Evolutionary conservation across 1,284 basidiomycete genomes (phyloP), one percentile per base, ranked within the genome.

Genomic region (Waitea zeae): DNA sequence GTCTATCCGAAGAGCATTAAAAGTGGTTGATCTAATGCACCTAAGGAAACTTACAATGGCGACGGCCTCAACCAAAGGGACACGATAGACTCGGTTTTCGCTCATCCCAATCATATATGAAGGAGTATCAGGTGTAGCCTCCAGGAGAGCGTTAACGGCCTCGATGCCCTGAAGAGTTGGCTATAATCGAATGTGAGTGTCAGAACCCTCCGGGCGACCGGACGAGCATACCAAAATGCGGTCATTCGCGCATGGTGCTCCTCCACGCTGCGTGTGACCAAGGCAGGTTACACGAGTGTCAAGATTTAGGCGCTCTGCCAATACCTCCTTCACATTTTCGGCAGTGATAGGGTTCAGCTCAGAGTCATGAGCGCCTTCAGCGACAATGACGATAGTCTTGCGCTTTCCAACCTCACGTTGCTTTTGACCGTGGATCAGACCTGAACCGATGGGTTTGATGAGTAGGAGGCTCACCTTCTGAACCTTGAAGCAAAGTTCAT

Each of bases 221-320:
- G 19, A 18, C 14, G 30, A 14, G 47, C 69, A 47, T 46, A 87
- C 92, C 54, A 97, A 50, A 45, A 96, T 86, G 28, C 95, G 77
- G 54, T 99, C 93, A 45, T 72, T 76, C 1, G 93, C 92, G 46
- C 87, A 92, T 0, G 93, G 93, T 41, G 75, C 68, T 4, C 93
- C 93, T 37, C 93, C 93, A 42, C 93, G 75, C 54, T 98, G 93
- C 0, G 87, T 95, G 59, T 99, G 95, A 17, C 95, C 93, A 17
- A 99, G 70, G 0, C 89, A 96, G n/a, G 95, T 99, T 5, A 98
- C 93, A 38, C 95, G 68, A 0, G 93, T 93, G 56, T 99, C 93
- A 29, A 98, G 71, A 0, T 86, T 83, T 19, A 98, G 70, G 9
- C 83, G 70, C 22, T 95, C 74, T 1, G 79, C 65, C 5, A 98